These are phyloP conservation scores for Pythium coloratum DNA, from an alignment of 352 stramenopile species.

Conservation along the genomic window DNA sequence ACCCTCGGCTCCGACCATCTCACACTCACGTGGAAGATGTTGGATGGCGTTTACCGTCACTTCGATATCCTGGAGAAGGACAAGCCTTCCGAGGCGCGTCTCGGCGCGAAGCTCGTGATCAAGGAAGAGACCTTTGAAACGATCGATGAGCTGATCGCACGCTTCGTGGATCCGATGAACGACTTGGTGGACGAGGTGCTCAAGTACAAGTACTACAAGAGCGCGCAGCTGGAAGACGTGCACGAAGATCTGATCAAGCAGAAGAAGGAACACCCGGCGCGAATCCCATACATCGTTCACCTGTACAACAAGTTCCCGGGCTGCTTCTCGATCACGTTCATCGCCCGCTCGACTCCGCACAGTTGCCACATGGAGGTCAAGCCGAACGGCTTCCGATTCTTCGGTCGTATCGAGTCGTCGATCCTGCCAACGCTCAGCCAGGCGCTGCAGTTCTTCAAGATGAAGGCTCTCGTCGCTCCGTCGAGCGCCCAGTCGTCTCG, in stretches of 20 bases:
- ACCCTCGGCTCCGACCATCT: constrained; percentile 83
- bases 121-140: constrained; percentile 88
- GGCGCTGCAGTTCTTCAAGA: constrained; percentile 90
- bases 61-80: constrained; percentile 89
- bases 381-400: constrained; percentile 82
- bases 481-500: constrained; percentile 36
- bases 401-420: constrained; percentile 85
- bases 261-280: constrained; percentile 83
- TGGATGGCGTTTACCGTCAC: constrained; percentile 84
- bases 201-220: constrained; percentile 88
- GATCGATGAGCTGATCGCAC: constrained; percentile 88
- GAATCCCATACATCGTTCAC: constrained; percentile 85
- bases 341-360: constrained; percentile 78
- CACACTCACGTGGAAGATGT: constrained; percentile 89
- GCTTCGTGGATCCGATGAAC: constrained; percentile 90
- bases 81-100: constrained; percentile 81
- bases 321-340: constrained; percentile 90
- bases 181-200: constrained; percentile 83
- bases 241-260: constrained; percentile 88
- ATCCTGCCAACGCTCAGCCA: constrained; percentile 78
- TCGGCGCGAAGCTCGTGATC: constrained; percentile 81
- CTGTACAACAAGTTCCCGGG: constrained; percentile 86
- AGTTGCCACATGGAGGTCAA: constrained; percentile 90
- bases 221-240: constrained; percentile 61
- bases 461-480: constrained; percentile 76